phyloP scores from a whole-genome alignment of 192 early-diverging fungal genomes.

The Phycomyces blakesleeanus region DNA sequence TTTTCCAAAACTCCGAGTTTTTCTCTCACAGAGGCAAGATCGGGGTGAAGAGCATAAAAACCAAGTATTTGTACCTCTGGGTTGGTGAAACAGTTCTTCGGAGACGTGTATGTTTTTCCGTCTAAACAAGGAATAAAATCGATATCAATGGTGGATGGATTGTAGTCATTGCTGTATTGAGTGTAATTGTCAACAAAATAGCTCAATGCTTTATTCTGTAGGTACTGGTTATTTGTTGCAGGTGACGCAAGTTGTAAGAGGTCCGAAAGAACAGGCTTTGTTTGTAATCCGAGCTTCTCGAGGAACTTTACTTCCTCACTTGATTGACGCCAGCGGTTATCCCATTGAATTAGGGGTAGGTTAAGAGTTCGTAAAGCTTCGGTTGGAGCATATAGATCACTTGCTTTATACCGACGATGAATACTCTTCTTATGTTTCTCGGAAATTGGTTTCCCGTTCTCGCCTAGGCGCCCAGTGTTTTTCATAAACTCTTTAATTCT shows the following conservation, averaged over 20 bases:
- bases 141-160: slow-evolving; percentile 35
- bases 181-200: slow-evolving; percentile 72
- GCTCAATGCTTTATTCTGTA: slow-evolving; percentile 51
- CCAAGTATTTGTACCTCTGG: slow-evolving; percentile 57
- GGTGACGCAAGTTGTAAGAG: slow-evolving; percentile 41
- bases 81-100: slow-evolving; percentile 63
- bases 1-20: slow-evolving; percentile 65
- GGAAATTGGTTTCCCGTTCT: slow-evolving; percentile 3
- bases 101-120: slow-evolving; percentile 41
- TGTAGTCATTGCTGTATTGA: slow-evolving; percentile 52
- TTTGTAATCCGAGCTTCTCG: slow-evolving; percentile 45
- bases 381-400: slow-evolving; percentile 64
- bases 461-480: slow-evolving; percentile 13
- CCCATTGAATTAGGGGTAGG: slow-evolving; percentile 71
- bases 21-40: slow-evolving; percentile 44
- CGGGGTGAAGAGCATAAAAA: slow-evolving; percentile 58
- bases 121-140: slow-evolving; percentile 62
- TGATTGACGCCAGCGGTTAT: slow-evolving; percentile 38
- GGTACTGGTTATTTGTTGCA: slow-evolving; percentile 1
- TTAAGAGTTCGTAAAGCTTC: slow-evolving; percentile 55
- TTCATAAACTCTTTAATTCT: neutral
- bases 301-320: slow-evolving; percentile 46
- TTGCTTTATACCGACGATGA: slow-evolving; percentile 50
- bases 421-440: slow-evolving; percentile 26
- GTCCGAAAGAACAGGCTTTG: slow-evolving; percentile 33